Base-by-base conservation (phyloP, 129 eudicot species). In the Glebionis coronaria region DNA sequence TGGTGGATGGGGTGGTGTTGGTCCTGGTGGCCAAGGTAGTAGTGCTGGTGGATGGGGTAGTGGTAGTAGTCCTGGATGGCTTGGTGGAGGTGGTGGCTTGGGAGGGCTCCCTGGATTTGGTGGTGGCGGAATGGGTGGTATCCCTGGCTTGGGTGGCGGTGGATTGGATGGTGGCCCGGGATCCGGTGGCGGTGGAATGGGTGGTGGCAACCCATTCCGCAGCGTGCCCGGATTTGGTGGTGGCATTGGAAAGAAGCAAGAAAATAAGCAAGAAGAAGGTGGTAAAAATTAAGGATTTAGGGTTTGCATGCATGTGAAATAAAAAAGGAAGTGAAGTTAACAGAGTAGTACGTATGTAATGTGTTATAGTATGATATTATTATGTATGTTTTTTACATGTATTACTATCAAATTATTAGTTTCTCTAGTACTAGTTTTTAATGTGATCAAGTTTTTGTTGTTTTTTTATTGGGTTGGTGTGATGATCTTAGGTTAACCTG, bases 31-130 rank as follows among this genome's bases (percentile, higher is more conserved):
- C 0, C 42, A 35, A 52, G 68, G 72, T 3, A 64, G 46, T 0
- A 59, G 62, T 62, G 82, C 63, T 1, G 81, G 81, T 53, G 78
- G 72, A 5, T 59, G 23, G 21, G 78, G 81, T 12, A 73, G 82
- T 20, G 85, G 85, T 18, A 73, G 81, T n/a, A 73, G 81, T 16
- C 70, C 71, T 42, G 82, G 85, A 18, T 70, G 81, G 76, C 46
- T 63, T 20, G 78, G 84, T 9, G 67, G 54, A 3, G 29, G 75
- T 23, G 66, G 68, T 10, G 71, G 68, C 4, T 12, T 59, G 9
- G 68, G 73, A 14, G 42, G 67, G 8, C 12, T 56, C 23, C 76
- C 73, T 19, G 84, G 84, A 2, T 38, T 58, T 18, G 65, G 74
- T 12, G 75, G 75, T 1, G 63, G 80, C 5, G 46, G 70, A 2